Evolutionary conservation across 2,329 filamentous ascomycete genomes (phyloP), one percentile per base, ranked within the genome.

Genomic region (Verticillium klebahnii): DNA sequence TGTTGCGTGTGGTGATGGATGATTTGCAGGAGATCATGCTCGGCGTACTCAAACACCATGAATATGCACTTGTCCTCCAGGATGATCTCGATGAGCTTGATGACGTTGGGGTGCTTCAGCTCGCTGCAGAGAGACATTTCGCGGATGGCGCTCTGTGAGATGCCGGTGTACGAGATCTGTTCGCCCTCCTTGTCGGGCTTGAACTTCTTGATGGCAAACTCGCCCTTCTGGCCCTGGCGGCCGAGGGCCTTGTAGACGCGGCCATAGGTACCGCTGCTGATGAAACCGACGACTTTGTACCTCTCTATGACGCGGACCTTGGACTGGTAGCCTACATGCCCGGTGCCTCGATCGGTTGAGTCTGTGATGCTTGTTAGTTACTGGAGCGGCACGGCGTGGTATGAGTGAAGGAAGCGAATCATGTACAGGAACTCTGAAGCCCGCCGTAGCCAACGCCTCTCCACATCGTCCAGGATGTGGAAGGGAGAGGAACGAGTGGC

Each of bases 141-240:
- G 60, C 95, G 91, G 67, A 97, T 92, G 5, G 95, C 95, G 15
- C 93, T 97, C 75, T 99, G 95, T 0, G 95, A 98, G 67, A 99
- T 96, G 64, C 95, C 95, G 0, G 95, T 98, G 76, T 99, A 99
- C 70, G 96, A 91, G 56, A 97, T 81, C 69, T 90, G 86, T 75
- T 99, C 95, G 62, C 95, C 95, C 77, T 99, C 95, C 79, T 98
- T 99, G 77, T 99, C 95, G 8, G 93, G 93, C 80, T 97, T 97
- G 85, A 97, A 97, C 85, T 99, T 99, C 74, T 99, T 99, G 81
- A 99, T 99, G 69, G 95, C 95, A 72, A 97, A 97, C 71, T 97
- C 92, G 65, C 91, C 91, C 59, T 86, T 78, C 73, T 88, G 80
- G 69, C 88, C 86, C 78, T 90, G 84, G 66, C 89, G 88, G 69